Evolutionary conservation across 192 early-diverging fungal species (phyloP), one percentile per base, ranked within the genome.

Genomic region (Mortierella antarctica): DNA sequence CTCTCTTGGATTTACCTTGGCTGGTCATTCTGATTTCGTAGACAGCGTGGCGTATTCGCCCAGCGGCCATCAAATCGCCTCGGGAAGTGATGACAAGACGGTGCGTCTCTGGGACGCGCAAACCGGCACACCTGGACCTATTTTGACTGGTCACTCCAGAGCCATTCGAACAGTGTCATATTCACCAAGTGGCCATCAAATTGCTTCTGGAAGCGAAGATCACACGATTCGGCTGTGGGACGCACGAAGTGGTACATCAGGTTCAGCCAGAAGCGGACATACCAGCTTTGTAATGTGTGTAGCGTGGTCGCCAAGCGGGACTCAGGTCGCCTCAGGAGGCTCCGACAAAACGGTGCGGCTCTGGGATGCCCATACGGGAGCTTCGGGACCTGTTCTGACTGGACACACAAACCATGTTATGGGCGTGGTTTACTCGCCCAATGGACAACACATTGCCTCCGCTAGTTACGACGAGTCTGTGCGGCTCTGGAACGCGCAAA

Each of bases 141-240:
- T 47, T 15, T 41, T 65, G 65, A 6, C 3, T 11, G 65, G 65
- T n/a, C 65, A 67, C 41, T 5, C 14, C 6, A 21, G 5, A 7
- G 12, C 6, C 7, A 15, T 67, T 6, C 51, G 13, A 17, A 53
- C 11, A 9, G 15, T 54, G 31, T 14, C 13, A 5, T 65, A 39
- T 54, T 65, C 50, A 53, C 49, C 49, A 9, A 41, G 23, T 52
- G 50, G 50, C 5, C 6, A 10, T 0, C 39, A 31, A 51, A 65
- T 65, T 39, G 40, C 49, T 31, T 65, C 63, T 12, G 63, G 40
- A 7, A n/a, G 63, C 31, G 6, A 5, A 5, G 40, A 65, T 17
- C 8, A 15, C 7, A 51, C 23, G 18, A 17, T 65, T 39, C 63
- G 41, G n/a, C n/a, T 65, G 8, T 65, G 63, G 63, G 39, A 65